A percentile compares a stretch with the other conserved stretches of the same genome.
phyloP scores from a whole-genome alignment of 2,329 filamentous ascomycete genomes.

The Geosmithia morbida region DNA sequence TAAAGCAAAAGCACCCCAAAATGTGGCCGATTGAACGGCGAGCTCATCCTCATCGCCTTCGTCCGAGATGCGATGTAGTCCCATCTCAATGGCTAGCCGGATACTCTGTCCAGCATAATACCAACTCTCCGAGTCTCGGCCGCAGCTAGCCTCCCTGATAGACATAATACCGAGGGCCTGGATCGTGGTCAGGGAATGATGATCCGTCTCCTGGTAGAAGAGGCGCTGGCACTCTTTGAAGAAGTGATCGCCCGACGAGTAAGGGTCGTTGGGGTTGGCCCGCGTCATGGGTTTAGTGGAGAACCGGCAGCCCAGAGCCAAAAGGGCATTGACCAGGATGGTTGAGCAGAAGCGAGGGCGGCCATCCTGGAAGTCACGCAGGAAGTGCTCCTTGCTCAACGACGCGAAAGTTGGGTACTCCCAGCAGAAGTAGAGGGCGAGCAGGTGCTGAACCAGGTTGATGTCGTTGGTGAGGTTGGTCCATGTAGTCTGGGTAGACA shows the following conservation, averaged over 20 bases:
- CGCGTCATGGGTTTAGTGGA: constrained; percentile 51
- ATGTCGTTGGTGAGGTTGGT: constrained; percentile 44
- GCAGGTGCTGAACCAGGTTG: constrained; percentile 44
- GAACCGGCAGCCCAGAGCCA: constrained; percentile 54
- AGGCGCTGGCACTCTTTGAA: constrained; percentile 54
- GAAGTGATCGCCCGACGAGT: constrained; percentile 58
- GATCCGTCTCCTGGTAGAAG: constrained; percentile 40
- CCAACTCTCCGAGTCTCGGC: constrained; percentile 59
- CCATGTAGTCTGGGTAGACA: constrained; percentile 34
- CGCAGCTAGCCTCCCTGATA: constrained; percentile 58
- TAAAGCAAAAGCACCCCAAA: constrained; percentile 47
- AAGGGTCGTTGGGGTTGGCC: constrained; percentile 44
- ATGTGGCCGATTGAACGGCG: constrained; percentile 44
- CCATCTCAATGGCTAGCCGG: constrained; percentile 57
- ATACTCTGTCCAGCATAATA: constrained; percentile 60
- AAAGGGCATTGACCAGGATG: constrained; percentile 49
- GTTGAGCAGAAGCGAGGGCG: constrained; percentile 52
- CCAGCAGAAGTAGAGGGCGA: constrained; percentile 61
- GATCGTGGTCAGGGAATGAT: constrained; percentile 53
- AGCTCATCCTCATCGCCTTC: constrained; percentile 37
- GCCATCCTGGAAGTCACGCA: constrained; percentile 48
- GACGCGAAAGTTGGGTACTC: constrained; percentile 63
- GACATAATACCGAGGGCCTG: constrained; percentile 67
- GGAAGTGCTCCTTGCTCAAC: constrained; percentile 57
- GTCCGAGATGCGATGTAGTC: constrained; percentile 41